Percentiles rank a stretch among this genome's conserved stretches.
Conservation (phyloP, 2,329 filamentous ascomycete genomes). For the Pseudogymnoascus sp. region DNA sequence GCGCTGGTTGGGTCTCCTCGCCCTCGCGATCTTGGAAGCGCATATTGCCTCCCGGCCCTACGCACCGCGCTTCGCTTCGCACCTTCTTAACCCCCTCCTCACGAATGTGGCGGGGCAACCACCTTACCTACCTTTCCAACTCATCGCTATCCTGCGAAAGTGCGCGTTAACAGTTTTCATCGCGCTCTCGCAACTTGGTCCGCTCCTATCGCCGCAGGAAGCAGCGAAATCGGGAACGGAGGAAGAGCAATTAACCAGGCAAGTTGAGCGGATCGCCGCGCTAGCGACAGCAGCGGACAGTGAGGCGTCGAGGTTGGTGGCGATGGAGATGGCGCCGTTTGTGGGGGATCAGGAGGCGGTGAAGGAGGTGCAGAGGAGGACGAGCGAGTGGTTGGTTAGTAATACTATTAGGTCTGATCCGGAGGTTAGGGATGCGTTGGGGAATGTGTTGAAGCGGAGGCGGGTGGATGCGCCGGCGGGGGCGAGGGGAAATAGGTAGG, state of each 20-base stretch:
- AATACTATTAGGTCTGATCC: conserved; percentile 73
- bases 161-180: conserved; percentile 72
- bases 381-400: conserved; percentile 81
- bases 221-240: conserved; percentile 29
- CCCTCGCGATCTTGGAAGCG: conserved; percentile 48
- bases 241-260: conserved; percentile 47
- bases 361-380: conserved; percentile 55
- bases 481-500: conserved; percentile 33
- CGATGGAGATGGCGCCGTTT: conserved; percentile 75
- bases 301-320: conserved; percentile 63
- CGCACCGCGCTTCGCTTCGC: conserved; percentile 38
- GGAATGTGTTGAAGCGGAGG: conserved; percentile 53
- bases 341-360: conserved; percentile 59
- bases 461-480: conserved; percentile 54
- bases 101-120: conserved; percentile 35
- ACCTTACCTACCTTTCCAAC: conserved; percentile 76
- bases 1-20: conserved; percentile 50
- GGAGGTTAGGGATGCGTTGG: conserved; percentile 74
- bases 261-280: conserved; percentile 57
- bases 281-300: conserved; percentile 50
- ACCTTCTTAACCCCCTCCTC: conserved; percentile 37
- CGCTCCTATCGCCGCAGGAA: conserved; percentile 41
- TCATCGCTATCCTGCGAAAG: conserved; percentile 66
- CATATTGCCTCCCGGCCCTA: conserved; percentile 46
- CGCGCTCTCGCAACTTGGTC: conserved; percentile 71